These are phyloP conservation scores for Hymenoscyphus repandus DNA, from an alignment of 2,329 filamentous ascomycete species.

Conservation along the genomic window DNA sequence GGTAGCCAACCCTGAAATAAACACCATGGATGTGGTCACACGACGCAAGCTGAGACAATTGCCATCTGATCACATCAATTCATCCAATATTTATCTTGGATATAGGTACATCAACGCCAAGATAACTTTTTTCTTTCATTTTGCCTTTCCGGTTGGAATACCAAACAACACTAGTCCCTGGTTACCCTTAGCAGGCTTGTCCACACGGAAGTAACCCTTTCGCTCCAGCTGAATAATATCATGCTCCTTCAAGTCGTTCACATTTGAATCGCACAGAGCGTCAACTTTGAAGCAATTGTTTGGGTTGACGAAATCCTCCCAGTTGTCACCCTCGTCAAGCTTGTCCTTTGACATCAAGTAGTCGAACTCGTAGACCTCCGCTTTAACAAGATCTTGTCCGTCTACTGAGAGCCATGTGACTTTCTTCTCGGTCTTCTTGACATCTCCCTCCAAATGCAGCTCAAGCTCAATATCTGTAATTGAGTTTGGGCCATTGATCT, in stretches of 20 bases:
- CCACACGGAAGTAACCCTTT: slow-evolving; percentile 86
- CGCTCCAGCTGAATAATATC: slow-evolving; percentile 95
- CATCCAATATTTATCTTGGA: neutral
- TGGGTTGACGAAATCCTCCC: slow-evolving; percentile 75
- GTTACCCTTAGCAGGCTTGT: slow-evolving; percentile 55
- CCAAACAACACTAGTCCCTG: slow-evolving; percentile 61
- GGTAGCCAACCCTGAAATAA: too few species aligned
- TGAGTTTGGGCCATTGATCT: slow-evolving; percentile 51
- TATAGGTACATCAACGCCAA: neutral
- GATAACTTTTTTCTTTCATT: slow-evolving; percentile 15
- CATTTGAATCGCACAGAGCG: slow-evolving; percentile 76
- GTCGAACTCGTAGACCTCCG: slow-evolving; percentile 91
- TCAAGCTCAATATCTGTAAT: slow-evolving; percentile 73
- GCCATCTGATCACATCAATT: slow-evolving; percentile 8
- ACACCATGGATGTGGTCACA: too few species aligned
- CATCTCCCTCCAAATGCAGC: slow-evolving; percentile 86
- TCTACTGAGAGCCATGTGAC: slow-evolving; percentile 84
- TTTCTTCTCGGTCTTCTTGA: slow-evolving; percentile 95
- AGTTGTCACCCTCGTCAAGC: slow-evolving; percentile 77
- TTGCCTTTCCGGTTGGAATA: slow-evolving; percentile 62
- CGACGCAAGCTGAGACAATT: too few species aligned
- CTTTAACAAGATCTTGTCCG: slow-evolving; percentile 69
- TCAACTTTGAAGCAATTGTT: slow-evolving; percentile 69
- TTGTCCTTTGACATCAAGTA: slow-evolving; percentile 95
- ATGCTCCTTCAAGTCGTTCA: slow-evolving; percentile 71